Base-by-base conservation (phyloP, 495 filamentous ascomycete genomes). In the Penicillium longicatenatum region DNA sequence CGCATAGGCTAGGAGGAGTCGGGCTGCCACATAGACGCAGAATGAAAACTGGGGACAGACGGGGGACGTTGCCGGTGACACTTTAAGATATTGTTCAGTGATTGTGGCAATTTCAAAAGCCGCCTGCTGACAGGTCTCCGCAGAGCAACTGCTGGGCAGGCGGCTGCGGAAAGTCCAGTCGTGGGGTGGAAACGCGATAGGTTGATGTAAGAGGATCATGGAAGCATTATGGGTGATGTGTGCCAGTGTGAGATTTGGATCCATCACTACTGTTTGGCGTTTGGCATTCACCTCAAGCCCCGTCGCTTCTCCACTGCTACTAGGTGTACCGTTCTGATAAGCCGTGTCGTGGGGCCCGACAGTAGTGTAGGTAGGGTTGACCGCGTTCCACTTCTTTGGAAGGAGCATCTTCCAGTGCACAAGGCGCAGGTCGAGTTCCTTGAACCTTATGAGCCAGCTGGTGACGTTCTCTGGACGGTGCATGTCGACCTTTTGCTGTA, bases 181-280 rank as follows among this genome's bases (percentile, higher is more conserved):
- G 7, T 60, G 26, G 0, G 68, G 59, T 11, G 75, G 75, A 37
- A 74, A 80, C 4, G 75, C 76, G 44, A 80, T 78, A 1, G 60
- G 58, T 48, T 80, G 77, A 39, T 80, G 77, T 1, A 80, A 58
- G 0, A 79, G 61, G 20, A 80, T 74, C 60, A 77, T 71, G 4
- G 76, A 71, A 16, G 77, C 70, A 43, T 80, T 80, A 31, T 80
- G 77, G 2, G 75, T 79, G 48, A 79, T 19, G 45, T 63, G 60
- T 0, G 60, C 52, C 6, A 63, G 52, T 7, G 60, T 63, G 12
- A 63, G 49, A 30, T 63, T 63, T 5, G 60, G 60, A 37, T 63
- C 60, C 64, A 50, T 80, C n/a, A n/a, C n/a, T n/a, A n/a, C n/a
- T n/a, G n/a, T n/a, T n/a, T n/a, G n/a, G n/a, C n/a, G n/a, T n/a